Percentiles rank a stretch among this genome's conserved stretches.
Conservation (phyloP, 805 yeast genomes). For the Candida yuanshanica region DNA sequence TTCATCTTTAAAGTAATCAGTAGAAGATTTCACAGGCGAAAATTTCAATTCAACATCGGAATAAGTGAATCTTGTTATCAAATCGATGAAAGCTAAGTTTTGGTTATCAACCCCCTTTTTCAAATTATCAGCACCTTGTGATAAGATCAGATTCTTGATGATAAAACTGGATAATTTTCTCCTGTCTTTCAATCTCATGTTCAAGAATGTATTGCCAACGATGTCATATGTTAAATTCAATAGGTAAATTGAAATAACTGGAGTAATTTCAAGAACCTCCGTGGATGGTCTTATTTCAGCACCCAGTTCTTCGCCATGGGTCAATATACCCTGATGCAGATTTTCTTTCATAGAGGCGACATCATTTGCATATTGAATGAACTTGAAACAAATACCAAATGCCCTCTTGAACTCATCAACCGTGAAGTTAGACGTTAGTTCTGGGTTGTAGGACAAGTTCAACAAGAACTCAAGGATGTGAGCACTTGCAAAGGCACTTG, state of each 20-base stretch:
- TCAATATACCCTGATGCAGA: slow-evolving; percentile 25
- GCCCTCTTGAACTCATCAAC: slow-evolving; percentile 73
- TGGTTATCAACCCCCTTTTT: slow-evolving; percentile 30
- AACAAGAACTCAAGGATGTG: slow-evolving; percentile 72
- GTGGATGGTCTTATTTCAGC: slow-evolving; percentile 56
- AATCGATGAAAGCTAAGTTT: slow-evolving; percentile 59
- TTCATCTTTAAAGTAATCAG: slow-evolving; percentile 23
- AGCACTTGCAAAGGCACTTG: slow-evolving; percentile 61
- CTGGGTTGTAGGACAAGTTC: slow-evolving; percentile 60
- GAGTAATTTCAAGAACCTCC: slow-evolving; percentile 36
- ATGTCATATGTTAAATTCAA: slow-evolving; percentile 61
- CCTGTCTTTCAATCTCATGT: slow-evolving; percentile 54
- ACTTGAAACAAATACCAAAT: slow-evolving; percentile 78
- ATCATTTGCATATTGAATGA: slow-evolving; percentile 67
- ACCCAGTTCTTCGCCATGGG: slow-evolving; percentile 38
- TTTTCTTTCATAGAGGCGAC: slow-evolving; percentile 20
- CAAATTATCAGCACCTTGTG: slow-evolving; percentile 24
- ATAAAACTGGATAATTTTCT: slow-evolving; percentile 57
- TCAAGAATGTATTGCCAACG: slow-evolving; percentile 66
- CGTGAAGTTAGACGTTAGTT: slow-evolving; percentile 64
- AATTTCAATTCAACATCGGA: slow-evolving; percentile 54
- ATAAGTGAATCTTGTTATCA: slow-evolving; percentile 61
- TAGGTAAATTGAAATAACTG: slow-evolving; percentile 54
- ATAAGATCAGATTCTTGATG: slow-evolving; percentile 45
- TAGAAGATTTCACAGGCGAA: slow-evolving; percentile 16